Conservation (phyloP, 2,329 filamentous ascomycete genomes). For the Epichloe brachyelytri region DNA sequence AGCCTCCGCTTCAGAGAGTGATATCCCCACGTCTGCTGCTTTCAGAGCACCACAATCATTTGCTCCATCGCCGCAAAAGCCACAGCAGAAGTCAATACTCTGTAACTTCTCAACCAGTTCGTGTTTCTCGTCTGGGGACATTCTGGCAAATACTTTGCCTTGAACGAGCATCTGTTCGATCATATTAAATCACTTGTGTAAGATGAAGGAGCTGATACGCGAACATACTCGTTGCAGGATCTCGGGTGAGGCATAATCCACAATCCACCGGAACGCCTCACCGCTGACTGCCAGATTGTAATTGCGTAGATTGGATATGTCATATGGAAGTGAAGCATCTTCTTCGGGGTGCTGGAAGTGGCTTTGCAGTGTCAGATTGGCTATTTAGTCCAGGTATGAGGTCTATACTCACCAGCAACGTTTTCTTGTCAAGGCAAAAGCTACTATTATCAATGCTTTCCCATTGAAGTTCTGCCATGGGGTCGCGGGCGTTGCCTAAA, state of each 20-base stretch:
- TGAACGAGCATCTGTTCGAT: conserved; percentile 63
- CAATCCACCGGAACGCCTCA: conserved; percentile 91
- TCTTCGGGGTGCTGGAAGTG: conserved; percentile 58
- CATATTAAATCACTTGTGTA: background rate
- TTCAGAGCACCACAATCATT: conserved; percentile 97
- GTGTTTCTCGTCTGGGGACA: conserved; percentile 98
- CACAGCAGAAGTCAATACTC: conserved; percentile 86
- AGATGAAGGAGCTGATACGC: background rate
- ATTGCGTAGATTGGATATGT: conserved; percentile 67
- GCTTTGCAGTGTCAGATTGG: conserved; percentile 30
- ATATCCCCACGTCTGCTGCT: conserved; percentile 94
- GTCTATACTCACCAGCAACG: conserved; percentile 44
- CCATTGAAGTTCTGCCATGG: conserved; percentile 67
- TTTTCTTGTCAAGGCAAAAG: conserved; percentile 66
- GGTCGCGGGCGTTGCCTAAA: conserved; percentile 56
- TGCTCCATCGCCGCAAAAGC: conserved; percentile 93
- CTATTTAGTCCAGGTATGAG: background rate
- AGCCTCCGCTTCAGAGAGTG: conserved; percentile 90
- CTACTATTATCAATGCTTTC: conserved; percentile 85
- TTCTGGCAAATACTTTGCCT: conserved; percentile 90
- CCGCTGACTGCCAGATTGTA: conserved; percentile 84
- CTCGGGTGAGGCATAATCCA: conserved; percentile 78
- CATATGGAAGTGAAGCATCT: conserved; percentile 76
- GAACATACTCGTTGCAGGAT: conserved; percentile 53
- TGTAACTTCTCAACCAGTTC: conserved; percentile 96